Evolutionary conservation across 139 green algal genomes (phyloP), one percentile per base, ranked within the genome.

Genomic region (Pleodorina starrii): DNA sequence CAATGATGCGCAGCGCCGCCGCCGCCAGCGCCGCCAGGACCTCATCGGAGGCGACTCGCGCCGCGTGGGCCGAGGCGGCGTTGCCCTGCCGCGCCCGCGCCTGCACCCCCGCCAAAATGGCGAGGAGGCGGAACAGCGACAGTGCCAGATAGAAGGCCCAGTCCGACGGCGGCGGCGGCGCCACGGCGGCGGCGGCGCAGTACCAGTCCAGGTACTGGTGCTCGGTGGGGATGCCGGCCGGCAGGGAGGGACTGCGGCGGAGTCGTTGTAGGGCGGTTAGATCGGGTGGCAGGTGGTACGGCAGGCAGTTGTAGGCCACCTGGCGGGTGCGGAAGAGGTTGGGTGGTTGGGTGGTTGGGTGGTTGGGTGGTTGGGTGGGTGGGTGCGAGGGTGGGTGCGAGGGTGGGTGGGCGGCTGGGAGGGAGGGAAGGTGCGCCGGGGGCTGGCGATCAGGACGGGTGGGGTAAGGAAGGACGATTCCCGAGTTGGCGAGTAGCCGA

Each of bases 91-190:
- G 86, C 3, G 36, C 36, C 14, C 81, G 60, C 46, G 48, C 83
- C 83, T 80, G 68, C 83, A 91, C 93, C 12, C 97, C 97, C 0
- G 97, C 97, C 60, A 99, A 86, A 86, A 99, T 99, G 63, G 97
- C 93, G 25, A 97, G 94, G 25, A 96, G 91, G 7, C 98, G 94
- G 92, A 99, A 99, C 32, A 99, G 90, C 6, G 94, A 95, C 2
- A 99, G 95, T 0, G 95, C 96, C 46, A 99, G 86, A 93, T 99
- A 99, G 93, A 99, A 99, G 4, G 90, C 89, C 96, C 97, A 99
- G 57, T 93, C 86, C 10, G n/a, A 80, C 6, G 72, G 60, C 17
- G 78, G 54, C 1, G 95, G 95, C 11, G 77, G 63, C 5, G n/a
- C 9, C 42, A 96, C 59, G 29, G 93, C 94, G 5, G 88, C 73